Evolutionary conservation across 305 asterid species (phyloP), one percentile per base, ranked within the genome.

Genomic region (Fraxinus platypoda): DNA sequence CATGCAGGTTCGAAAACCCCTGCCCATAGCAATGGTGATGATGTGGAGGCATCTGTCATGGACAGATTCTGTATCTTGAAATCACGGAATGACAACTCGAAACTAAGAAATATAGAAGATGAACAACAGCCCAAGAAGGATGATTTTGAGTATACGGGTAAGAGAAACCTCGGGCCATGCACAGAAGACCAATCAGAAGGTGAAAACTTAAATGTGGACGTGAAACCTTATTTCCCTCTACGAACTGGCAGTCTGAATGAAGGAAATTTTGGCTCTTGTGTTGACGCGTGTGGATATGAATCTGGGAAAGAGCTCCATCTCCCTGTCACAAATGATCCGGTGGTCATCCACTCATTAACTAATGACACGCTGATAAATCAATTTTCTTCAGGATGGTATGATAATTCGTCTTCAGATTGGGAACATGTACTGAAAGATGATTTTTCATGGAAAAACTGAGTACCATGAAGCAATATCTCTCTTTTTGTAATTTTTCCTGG

Each of bases 361-460:
- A 82, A 76, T 52, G 75, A 74, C 81, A 82, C 75, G 86, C 82
- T 21, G 81, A 80, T 66, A 62, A 78, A 78, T 82, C 88, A 76
- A 9, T 46, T 37, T 78, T 86, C 82, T 49, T 21, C 85, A 1
- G 91, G 90, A 59, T 88, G 87, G 84, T 89, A 37, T 74, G 94
- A 85, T 66, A 86, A 89, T 74, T 85, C 90, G 76, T 88, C 97
- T 19, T 94, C 97, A 0, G 99, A 95, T 66, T 95, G 98, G 99
- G 99, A 95, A 81, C 98, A 94, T 86, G 93, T 95, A 0, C 74
- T 83, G 79, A 93, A 89, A 84, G 99, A 95, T 80, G 97, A 93
- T 15, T 79, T 85, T 54, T 81, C 90, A 13, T 91, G 93, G 94
- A 90, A 83, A 81, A 87, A 88, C 77, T 76, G 74, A 70, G 91